These are phyloP conservation scores for Russula emetica DNA, from an alignment of 768 basidiomycete species.

Conservation along the genomic window DNA sequence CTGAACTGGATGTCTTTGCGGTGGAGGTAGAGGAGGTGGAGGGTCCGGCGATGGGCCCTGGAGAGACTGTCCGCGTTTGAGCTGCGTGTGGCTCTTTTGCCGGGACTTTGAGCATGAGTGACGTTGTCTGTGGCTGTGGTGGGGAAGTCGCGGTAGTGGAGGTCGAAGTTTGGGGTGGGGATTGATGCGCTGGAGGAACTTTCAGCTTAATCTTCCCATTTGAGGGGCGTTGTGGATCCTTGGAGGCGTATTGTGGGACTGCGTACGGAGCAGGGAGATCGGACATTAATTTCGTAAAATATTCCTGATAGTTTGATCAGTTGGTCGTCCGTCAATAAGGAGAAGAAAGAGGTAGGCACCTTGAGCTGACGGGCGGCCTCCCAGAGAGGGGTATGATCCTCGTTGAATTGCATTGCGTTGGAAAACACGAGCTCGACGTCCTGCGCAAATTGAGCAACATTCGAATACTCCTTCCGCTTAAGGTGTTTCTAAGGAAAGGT, in stretches of 20 bases:
- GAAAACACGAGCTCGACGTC: constrained; percentile 89
- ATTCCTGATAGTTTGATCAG: constrained; percentile 44
- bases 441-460: constrained; percentile 64
- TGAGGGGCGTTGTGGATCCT: constrained; percentile 43
- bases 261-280: constrained; percentile 66
- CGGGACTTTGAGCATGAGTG: constrained; percentile 29
- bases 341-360: constrained; percentile 40
- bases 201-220: constrained; percentile 65
- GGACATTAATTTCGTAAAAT: constrained; percentile 71
- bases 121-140: constrained; percentile 28
- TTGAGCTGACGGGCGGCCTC: constrained; percentile 66
- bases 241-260: constrained; percentile 52
- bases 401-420: constrained; percentile 86
- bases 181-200: constrained; percentile 45
- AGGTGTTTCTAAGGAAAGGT: constrained; percentile 60
- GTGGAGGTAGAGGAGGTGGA: constrained; percentile 16
- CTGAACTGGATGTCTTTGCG: constrained; percentile 14
- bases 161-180: constrained; percentile 30
- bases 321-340: constrained; percentile 18
- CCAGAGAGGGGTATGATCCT: constrained; percentile 79
- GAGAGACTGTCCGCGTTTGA: constrained; percentile 26
- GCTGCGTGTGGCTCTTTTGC: constrained; percentile 9
- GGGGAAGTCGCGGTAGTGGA: constrained; percentile 30
- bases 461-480: constrained; percentile 72
- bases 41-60: constrained; percentile 28